Conservation (phyloP, 2,329 filamentous ascomycete species). For the Cladorrhinum sp. region DNA sequence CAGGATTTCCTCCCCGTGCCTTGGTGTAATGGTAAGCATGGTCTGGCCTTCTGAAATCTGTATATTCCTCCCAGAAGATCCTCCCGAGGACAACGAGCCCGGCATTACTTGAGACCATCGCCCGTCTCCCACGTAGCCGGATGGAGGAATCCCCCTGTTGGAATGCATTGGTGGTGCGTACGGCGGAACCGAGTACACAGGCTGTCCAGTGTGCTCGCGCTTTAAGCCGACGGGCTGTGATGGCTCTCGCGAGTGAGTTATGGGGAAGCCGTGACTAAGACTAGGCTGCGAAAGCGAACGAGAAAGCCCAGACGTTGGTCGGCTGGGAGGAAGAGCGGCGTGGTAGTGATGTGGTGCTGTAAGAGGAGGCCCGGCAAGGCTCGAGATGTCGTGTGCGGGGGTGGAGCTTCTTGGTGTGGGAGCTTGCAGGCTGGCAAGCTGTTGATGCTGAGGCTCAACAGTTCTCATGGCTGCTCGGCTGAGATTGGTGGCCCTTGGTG, state of each 20-base stretch:
- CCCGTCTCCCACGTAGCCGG: constrained; percentile 15
- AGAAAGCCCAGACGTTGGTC: constrained; percentile 28
- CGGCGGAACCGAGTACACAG: constrained; percentile 19
- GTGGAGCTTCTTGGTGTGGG: constrained; percentile 18
- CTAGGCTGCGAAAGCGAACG: constrained; percentile 38
- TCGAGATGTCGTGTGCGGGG: constrained; percentile 23
- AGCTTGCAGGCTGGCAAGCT: constrained; percentile 25
- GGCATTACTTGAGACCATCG: constrained; percentile 20
- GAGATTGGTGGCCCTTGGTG: constrained; percentile 53
- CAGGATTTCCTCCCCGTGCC: constrained; percentile 43
- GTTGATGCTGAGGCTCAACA: constrained; percentile 30
- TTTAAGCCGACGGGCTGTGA: constrained; percentile 9
- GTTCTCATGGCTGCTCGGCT: constrained; percentile 35
- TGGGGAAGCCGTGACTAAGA: constrained; percentile 26
- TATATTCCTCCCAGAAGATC: constrained; percentile 20
- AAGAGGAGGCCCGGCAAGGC: constrained; percentile 26
- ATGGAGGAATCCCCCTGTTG: constrained; percentile 7
- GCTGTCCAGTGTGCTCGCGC: constrained; percentile 23
- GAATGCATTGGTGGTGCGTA: constrained; percentile 14
- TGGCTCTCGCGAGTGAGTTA: constrained; percentile 23
- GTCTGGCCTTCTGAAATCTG: constrained; percentile 30
- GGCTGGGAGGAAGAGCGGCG: constrained; percentile 12
- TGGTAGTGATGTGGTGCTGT: constrained; percentile 22
- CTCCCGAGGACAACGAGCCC: constrained; percentile 14
- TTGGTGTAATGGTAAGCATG: constrained; percentile 34